Evolutionary conservation across 2,329 filamentous ascomycete genomes (phyloP).

Genomic region (Colletotrichum somersetense): DNA sequence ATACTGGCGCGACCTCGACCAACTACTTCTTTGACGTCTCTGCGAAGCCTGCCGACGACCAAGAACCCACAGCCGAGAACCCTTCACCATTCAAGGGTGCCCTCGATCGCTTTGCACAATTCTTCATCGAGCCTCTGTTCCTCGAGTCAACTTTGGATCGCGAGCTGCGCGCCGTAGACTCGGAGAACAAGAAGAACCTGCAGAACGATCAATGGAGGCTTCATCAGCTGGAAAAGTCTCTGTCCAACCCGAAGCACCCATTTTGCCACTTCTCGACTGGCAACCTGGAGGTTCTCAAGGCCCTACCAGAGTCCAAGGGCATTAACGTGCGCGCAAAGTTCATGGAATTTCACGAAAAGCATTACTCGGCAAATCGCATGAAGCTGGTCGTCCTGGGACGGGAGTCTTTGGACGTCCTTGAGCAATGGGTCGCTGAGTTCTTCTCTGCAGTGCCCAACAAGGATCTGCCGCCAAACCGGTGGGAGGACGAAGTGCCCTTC

Average conservation of each 20-base stretch:
- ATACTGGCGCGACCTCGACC: conserved; percentile 91
- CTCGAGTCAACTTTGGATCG: conserved; percentile 86
- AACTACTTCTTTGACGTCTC: conserved; percentile 99
- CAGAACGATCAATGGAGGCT: conserved; percentile 91
- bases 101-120: conserved; percentile 92
- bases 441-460: conserved; percentile 89
- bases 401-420: conserved; percentile 84
- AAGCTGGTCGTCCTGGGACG: conserved; percentile 89
- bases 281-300: conserved; percentile 87
- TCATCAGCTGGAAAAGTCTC: conserved; percentile 86
- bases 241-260: conserved; percentile 89
- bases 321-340: conserved; percentile 92
- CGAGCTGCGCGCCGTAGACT: conserved; percentile 90
- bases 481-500: conserved; percentile 65
- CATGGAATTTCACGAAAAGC: conserved; percentile 88
- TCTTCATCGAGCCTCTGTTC: conserved; percentile 91
- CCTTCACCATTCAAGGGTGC: conserved; percentile 79
- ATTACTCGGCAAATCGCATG: conserved; percentile 95
- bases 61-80: conserved; percentile 67
- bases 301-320: conserved; percentile 80
- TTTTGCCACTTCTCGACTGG: conserved; percentile 94
- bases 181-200: conserved; percentile 97
- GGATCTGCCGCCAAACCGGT: conserved; percentile 72
- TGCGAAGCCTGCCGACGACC: conserved; percentile 76
- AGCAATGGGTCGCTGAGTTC: conserved; percentile 86